phyloP scores from a whole-genome alignment of 2,329 filamentous ascomycete species.

The Talaromyces sp. region DNA sequence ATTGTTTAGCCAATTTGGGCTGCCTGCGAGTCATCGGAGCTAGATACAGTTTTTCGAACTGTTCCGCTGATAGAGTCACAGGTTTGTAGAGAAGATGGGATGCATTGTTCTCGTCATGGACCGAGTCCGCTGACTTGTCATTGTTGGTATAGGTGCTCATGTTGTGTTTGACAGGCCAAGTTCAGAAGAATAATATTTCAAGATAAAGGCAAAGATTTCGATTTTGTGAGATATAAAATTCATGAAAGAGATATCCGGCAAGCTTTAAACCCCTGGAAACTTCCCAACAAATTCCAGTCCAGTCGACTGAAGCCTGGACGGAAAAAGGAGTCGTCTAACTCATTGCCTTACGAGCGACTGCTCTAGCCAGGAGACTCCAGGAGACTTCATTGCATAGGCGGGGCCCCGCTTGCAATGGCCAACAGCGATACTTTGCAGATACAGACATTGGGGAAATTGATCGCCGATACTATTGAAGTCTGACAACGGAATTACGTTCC shows the following conservation, averaged over 20 bases:
- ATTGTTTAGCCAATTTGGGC: slow-evolving; percentile 22
- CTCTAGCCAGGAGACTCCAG: neutral
- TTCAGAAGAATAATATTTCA: neutral
- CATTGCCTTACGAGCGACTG: neutral
- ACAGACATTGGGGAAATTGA: neutral
- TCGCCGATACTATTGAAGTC: neutral
- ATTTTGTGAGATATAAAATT: neutral
- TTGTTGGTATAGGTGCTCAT: neutral
- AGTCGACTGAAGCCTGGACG: neutral
- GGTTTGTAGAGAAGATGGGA: neutral
- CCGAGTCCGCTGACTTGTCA: slow-evolving; percentile 7
- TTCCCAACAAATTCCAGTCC: neutral
- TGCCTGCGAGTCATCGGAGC: slow-evolving; percentile 30
- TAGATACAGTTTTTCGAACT: slow-evolving; percentile 56
- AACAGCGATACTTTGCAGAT: neutral
- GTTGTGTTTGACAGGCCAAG: neutral
- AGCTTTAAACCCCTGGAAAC: neutral
- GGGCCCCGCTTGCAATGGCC: neutral
- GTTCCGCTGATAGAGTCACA: slow-evolving; percentile 39
- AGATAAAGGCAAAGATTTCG: neutral
- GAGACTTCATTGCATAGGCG: neutral
- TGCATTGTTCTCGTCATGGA: slow-evolving; percentile 3
- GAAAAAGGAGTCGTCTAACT: neutral
- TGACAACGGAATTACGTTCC: neutral
- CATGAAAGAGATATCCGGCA: neutral